These are phyloP conservation scores for Xerocomus spinulosus DNA, from an alignment of 768 basidiomycete species.

Conservation along the genomic window DNA sequence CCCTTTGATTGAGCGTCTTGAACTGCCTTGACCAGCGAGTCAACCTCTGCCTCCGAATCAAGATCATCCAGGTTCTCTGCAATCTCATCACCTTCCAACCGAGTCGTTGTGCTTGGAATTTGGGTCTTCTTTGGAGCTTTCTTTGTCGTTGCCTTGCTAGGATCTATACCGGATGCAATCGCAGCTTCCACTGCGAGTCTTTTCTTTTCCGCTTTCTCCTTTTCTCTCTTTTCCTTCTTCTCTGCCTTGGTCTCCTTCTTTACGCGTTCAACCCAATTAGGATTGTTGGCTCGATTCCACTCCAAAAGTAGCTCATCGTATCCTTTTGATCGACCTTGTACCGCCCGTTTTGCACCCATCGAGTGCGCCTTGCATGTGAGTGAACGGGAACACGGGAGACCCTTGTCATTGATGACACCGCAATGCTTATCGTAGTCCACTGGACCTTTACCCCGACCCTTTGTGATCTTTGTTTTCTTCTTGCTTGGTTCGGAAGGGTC, in stretches of 20 bases:
- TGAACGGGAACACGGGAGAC: constrained; percentile 86
- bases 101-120: constrained; percentile 45
- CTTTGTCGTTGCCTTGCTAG: constrained; percentile 44
- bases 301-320: constrained; percentile 89
- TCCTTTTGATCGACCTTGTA: constrained; percentile 73
- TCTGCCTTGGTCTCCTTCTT: constrained; percentile 84
- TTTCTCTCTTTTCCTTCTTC: constrained; percentile 79
- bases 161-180: constrained; percentile 53
- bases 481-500: constrained; percentile 64
- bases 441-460: constrained; percentile 78
- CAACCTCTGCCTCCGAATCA: constrained; percentile 83
- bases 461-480: constrained; percentile 80
- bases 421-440: constrained; percentile 91
- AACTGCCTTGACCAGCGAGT: constrained; percentile 63
- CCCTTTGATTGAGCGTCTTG: constrained; percentile 53
- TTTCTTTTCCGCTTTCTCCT: constrained; percentile 82
- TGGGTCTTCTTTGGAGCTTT: constrained; percentile 64
- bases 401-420: constrained; percentile 96
- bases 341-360: constrained; percentile 93
- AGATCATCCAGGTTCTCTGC: constrained; percentile 73
- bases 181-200: constrained; percentile 65
- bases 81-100: constrained; percentile 54
- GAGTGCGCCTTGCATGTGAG: constrained; percentile 98
- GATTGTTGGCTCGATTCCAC: constrained; percentile 86
- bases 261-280: constrained; percentile 83